phyloP scores from a whole-genome alignment of 192 early-diverging fungal genomes.

The Rhizophagus clarus region DNA sequence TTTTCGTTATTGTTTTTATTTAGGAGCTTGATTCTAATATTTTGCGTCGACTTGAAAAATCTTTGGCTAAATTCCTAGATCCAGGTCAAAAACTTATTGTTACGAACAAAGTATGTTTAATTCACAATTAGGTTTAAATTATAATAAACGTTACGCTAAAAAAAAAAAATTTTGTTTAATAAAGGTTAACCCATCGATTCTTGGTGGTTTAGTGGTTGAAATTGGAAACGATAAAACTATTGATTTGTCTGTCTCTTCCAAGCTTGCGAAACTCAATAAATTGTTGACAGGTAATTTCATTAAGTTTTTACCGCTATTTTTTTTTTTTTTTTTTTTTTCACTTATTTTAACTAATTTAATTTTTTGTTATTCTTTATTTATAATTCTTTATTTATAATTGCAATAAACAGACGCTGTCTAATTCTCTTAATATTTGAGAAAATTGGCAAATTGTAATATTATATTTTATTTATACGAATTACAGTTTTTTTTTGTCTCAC shows the following conservation, averaged over 20 bases:
- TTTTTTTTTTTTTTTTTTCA: not conserved
- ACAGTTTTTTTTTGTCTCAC: too few relatives aligned
- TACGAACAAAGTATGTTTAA: conserved; percentile 71
- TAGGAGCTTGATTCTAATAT: conserved; percentile 79
- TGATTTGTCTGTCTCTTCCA: conserved; percentile 94
- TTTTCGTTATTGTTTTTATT: not conserved
- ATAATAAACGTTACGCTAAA: not conserved
- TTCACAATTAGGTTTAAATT: not conserved
- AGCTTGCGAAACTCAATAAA: conserved; percentile 95
- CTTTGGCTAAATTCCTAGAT: conserved; percentile 74
- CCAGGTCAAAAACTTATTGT: conserved; percentile 82
- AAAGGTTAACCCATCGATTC: conserved; percentile 84
- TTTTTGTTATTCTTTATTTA: not conserved
- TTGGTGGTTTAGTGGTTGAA: conserved; percentile 97
- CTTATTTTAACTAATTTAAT: not conserved
- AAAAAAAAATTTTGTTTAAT: not conserved
- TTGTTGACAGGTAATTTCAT: conserved; percentile 66
- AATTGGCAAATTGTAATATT: too few relatives aligned
- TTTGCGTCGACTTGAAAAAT: conserved; percentile 71
- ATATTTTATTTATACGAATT: too few relatives aligned
- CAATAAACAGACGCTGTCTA: not conserved
- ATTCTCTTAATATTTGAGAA: not conserved
- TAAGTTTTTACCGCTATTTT: not conserved
- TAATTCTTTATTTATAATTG: too few relatives aligned
- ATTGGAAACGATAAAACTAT: conserved; percentile 94